Evolutionary conservation across 805 yeast species (phyloP).

Genomic region (Ascoidea rubescens): DNA sequence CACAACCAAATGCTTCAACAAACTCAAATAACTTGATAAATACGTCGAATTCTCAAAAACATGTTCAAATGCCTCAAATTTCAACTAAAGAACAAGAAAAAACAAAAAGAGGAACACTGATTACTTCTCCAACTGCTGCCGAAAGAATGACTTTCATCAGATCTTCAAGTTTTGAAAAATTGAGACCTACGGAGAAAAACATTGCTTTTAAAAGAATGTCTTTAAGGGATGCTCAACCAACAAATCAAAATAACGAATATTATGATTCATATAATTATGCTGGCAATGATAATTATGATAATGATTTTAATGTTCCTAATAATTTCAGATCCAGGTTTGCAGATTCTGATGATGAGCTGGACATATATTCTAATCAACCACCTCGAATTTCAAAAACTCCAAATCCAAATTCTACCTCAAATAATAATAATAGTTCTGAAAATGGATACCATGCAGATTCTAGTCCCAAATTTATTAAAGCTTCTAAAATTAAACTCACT

Average conservation of each 20-base stretch:
- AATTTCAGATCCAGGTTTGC: background rate
- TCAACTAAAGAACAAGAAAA: background rate
- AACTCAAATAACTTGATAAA: too few species aligned
- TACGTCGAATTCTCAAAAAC: background rate
- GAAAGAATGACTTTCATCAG: slow-evolving; percentile 15
- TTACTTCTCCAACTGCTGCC: slow-evolving; percentile 9
- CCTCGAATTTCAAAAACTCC: too few species aligned
- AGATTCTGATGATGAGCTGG: background rate
- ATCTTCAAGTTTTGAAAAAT: slow-evolving; percentile 37
- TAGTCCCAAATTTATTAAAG: too few species aligned
- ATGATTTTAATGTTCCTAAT: slow-evolving; percentile 4
- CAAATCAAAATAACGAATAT: slow-evolving; percentile 1
- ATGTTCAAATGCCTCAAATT: background rate
- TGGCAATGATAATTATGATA: slow-evolving; percentile 1
- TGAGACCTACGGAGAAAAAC: slow-evolving; percentile 16
- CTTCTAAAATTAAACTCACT: too few species aligned
- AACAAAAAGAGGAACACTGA: background rate
- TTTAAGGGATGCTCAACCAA: slow-evolving; percentile 16
- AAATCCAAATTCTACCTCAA: too few species aligned
- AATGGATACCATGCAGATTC: too few species aligned
- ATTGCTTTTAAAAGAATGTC: slow-evolving; percentile 25
- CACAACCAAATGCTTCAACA: background rate
- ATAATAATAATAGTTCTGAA: too few species aligned
- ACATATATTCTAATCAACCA: too few species aligned
- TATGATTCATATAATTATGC: too few species aligned